Percentiles rank a stretch among this genome's conserved stretches.
These are phyloP conservation scores for Exophiala calicioides DNA, from an alignment of 2,329 filamentous ascomycete genomes.

Conservation along the genomic window DNA sequence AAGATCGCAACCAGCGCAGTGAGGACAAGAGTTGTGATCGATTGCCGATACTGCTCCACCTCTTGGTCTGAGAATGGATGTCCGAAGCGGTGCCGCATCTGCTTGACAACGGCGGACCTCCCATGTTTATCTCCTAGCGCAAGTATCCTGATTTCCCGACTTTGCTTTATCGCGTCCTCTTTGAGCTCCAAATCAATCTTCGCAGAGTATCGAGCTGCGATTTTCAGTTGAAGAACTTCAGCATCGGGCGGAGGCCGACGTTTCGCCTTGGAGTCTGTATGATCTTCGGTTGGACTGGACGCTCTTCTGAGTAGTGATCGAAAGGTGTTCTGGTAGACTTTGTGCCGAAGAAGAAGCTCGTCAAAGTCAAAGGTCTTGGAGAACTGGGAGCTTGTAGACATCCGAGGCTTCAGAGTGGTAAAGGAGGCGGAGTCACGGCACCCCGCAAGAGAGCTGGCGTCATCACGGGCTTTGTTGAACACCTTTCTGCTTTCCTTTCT, in stretches of 20 bases:
- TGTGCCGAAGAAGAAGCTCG: constrained; percentile 21
- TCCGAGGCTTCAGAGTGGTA: constrained; percentile 1
- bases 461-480: constrained; percentile 26
- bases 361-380: constrained; percentile 28
- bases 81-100: constrained; percentile 17
- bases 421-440: constrained; percentile 25
- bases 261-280: not conserved
- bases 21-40: constrained; percentile 15
- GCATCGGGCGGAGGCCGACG: constrained; percentile 11
- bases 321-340: constrained; percentile 27
- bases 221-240: constrained; percentile 9
- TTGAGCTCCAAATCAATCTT: constrained; percentile 21
- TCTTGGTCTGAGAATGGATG: constrained; percentile 16
- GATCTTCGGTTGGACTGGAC: constrained; percentile 15
- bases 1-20: constrained; percentile 19
- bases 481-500: constrained; percentile 18
- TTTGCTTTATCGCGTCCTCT: constrained; percentile 18
- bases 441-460: constrained; percentile 29
- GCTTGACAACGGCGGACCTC: constrained; percentile 17
- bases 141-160: constrained; percentile 22
- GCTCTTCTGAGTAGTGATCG: constrained; percentile 23
- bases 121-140: constrained; percentile 22
- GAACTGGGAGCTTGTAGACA: constrained; percentile 15
- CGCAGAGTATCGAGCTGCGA: constrained; percentile 14
- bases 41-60: constrained; percentile 19